A percentile compares a stretch with the other conserved stretches of the same genome.
Evolutionary conservation across 192 early-diverging fungal species (phyloP).

Genomic region (Obelidium mucronatum): DNA sequence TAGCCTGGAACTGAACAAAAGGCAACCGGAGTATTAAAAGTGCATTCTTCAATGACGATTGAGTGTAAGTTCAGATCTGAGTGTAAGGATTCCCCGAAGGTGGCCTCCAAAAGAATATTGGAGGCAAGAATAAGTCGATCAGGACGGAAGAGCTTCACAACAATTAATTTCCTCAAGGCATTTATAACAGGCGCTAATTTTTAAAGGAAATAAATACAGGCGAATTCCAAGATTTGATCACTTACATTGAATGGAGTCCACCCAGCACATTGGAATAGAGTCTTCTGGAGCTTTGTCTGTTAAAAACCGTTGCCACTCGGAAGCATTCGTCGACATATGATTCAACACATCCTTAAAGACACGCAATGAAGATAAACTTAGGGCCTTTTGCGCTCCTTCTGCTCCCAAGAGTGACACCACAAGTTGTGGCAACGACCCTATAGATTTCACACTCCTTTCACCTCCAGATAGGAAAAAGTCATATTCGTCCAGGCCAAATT

Average conservation of each 20-base stretch:
- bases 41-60: constrained; percentile 76
- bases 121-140: constrained; percentile 86
- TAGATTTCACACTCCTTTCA: constrained; percentile 43
- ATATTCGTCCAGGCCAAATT: constrained; percentile 69
- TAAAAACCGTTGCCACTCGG: constrained; percentile 49
- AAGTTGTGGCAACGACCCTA: neutral
- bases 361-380: constrained; percentile 22
- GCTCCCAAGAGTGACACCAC: constrained; percentile 39
- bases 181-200: constrained; percentile 48
- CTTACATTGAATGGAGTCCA: constrained; percentile 25
- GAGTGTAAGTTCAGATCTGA: constrained; percentile 73
- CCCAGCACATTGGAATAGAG: constrained; percentile 45
- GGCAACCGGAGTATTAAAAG: constrained; percentile 80
- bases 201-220: constrained; percentile 30
- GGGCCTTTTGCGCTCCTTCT: constrained; percentile 33
- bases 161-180: constrained; percentile 78
- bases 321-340: constrained; percentile 40
- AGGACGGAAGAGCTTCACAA: constrained; percentile 87
- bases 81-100: constrained; percentile 68
- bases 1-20: constrained; percentile 93
- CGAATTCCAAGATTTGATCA: neutral
- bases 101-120: constrained; percentile 70
- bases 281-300: constrained; percentile 40
- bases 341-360: constrained; percentile 37
- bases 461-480: constrained; percentile 75